Evolutionary conservation across 768 basidiomycete species (phyloP).

Genomic region (Steccherinum ochraceum): DNA sequence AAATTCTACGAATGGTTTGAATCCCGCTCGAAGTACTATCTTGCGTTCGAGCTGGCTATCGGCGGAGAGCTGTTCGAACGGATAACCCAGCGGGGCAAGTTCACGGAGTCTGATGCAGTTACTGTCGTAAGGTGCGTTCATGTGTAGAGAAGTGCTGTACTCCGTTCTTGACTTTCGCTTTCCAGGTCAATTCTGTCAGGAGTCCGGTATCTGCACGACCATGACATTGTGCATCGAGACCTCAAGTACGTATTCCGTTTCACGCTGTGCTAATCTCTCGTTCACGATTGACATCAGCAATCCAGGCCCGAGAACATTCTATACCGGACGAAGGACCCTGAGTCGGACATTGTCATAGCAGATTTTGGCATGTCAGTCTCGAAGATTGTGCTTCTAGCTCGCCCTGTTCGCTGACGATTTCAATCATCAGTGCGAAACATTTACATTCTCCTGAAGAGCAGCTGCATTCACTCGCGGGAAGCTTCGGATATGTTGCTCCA

Average conservation of each 20-base stretch:
- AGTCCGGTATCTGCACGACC: slow-evolving; percentile 82
- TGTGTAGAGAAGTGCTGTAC: too few relatives aligned
- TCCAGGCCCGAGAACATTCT: slow-evolving; percentile 92
- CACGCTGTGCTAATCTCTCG: neutral
- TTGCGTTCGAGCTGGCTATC: slow-evolving; percentile 89
- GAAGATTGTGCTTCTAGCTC: neutral
- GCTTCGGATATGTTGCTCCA: slow-evolving; percentile 88
- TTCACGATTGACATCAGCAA: neutral
- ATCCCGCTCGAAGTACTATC: slow-evolving; percentile 87
- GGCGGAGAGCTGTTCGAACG: slow-evolving; percentile 95
- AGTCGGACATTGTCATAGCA: slow-evolving; percentile 89
- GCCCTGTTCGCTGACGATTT: neutral
- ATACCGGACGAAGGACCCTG: slow-evolving; percentile 67
- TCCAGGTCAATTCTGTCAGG: slow-evolving; percentile 78
- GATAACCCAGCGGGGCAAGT: slow-evolving; percentile 79
- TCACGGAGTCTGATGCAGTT: slow-evolving; percentile 90
- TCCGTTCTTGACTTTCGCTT: neutral
- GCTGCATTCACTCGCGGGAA: slow-evolving; percentile 67
- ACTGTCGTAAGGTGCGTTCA: slow-evolving; percentile 58
- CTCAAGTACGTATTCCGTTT: slow-evolving; percentile 55
- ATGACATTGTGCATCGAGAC: slow-evolving; percentile 95
- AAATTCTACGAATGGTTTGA: slow-evolving; percentile 98
- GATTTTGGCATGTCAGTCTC: slow-evolving; percentile 90
- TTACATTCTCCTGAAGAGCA: slow-evolving; percentile 66
- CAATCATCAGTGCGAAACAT: slow-evolving; percentile 64